Evolutionary conservation across 331 rosid genomes (phyloP).

Genomic region (Telfairia occidentalis): DNA sequence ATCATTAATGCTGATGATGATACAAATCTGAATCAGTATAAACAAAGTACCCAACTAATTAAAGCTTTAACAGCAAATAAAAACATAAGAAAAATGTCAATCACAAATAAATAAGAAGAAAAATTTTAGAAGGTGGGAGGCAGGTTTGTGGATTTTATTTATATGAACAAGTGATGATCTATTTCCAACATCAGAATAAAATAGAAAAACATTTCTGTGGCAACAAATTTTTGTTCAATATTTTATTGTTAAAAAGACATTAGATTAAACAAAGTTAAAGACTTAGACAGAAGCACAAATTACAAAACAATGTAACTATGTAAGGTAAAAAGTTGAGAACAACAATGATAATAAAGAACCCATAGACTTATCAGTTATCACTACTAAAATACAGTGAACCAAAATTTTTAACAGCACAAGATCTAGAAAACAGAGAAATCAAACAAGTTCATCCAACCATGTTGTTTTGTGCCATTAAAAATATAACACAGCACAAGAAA

Average conservation of each 20-base stretch:
- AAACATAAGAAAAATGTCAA: not conserved
- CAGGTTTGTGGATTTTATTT: not conserved
- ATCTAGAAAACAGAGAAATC: slow-evolving; percentile 3
- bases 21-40: not conserved
- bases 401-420: not conserved
- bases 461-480: not conserved
- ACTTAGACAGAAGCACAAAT: not conserved
- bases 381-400: slow-evolving; percentile 1
- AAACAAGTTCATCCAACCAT: not conserved
- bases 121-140: not conserved
- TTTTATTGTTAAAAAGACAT: not conserved
- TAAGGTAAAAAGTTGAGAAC: not conserved
- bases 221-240: not conserved
- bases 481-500: not conserved
- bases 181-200: not conserved
- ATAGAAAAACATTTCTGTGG: not conserved
- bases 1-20: not conserved
- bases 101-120: not conserved
- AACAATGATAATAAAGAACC: not conserved
- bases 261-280: not conserved
- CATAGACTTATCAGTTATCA: not conserved
- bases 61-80: not conserved
- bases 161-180: not conserved
- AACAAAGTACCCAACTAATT: not conserved
- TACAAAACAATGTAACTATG: too few species aligned